Evolutionary conservation across 441 rosid species (phyloP).

Genomic region (Syzygium malaccense): DNA sequence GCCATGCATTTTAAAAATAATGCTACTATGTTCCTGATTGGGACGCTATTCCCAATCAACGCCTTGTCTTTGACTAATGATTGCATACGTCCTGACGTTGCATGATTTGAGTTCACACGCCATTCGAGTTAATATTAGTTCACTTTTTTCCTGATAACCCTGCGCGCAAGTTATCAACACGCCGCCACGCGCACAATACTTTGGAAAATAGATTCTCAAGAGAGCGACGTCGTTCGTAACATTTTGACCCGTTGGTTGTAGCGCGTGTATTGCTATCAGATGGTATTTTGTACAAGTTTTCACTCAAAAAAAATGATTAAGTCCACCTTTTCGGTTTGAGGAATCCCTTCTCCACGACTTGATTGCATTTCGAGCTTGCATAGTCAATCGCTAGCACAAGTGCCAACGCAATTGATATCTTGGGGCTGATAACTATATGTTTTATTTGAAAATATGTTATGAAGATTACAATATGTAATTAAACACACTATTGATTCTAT

Average conservation of each 20-base stretch:
- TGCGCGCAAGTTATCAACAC: not conserved
- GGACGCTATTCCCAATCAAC: not conserved
- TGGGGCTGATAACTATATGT: not conserved
- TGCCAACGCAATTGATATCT: not conserved
- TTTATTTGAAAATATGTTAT: not conserved
- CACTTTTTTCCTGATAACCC: not conserved
- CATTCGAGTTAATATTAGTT: not conserved
- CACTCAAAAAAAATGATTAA: not conserved
- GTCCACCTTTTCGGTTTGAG: not conserved
- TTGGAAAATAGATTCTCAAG: not conserved
- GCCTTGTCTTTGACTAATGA: not conserved
- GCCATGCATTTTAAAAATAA: not conserved
- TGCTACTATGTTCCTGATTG: not conserved
- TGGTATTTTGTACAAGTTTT: not conserved
- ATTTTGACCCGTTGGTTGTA: not conserved
- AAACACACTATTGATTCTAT: not conserved
- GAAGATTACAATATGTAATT: not conserved
- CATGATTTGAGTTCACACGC: not conserved
- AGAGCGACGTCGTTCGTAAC: not conserved
- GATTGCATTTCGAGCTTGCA: not conserved
- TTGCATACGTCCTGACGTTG: not conserved
- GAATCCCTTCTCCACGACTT: not conserved
- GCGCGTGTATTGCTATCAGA: not conserved
- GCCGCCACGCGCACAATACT: not conserved
- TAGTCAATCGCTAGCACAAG: not conserved